These are phyloP conservation scores for Rhizopogon roseolus DNA, from an alignment of 768 basidiomycete genomes.

Conservation along the genomic window DNA sequence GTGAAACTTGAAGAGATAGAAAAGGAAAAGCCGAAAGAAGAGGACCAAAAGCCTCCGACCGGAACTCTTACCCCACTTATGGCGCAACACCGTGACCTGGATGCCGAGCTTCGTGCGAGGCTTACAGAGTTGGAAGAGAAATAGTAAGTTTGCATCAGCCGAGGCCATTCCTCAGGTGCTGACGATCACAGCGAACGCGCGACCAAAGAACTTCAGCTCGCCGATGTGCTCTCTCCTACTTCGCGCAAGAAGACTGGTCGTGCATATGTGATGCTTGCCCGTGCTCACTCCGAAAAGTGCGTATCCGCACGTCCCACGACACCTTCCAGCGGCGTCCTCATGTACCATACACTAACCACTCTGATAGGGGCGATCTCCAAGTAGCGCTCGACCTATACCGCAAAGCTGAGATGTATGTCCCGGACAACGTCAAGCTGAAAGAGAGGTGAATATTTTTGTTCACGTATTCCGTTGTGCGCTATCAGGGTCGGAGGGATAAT, in stretches of 20 bases:
- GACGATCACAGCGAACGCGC: constrained; percentile 48
- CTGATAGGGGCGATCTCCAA: constrained; percentile 69
- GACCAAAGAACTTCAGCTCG: constrained; percentile 55
- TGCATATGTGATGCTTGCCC: constrained; percentile 79
- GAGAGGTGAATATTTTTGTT: constrained; percentile 80
- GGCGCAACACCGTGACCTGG: constrained; percentile 62
- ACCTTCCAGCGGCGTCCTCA: neutral
- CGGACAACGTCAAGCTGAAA: constrained; percentile 81
- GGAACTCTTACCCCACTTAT: constrained; percentile 57
- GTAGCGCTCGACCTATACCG: constrained; percentile 78
- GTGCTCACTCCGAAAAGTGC: constrained; percentile 78
- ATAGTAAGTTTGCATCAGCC: constrained; percentile 45
- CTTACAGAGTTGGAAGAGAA: constrained; percentile 68
- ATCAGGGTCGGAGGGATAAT: constrained; percentile 32
- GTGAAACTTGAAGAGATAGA: constrained; percentile 12
- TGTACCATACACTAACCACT: neutral
- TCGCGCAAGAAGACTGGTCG: constrained; percentile 80
- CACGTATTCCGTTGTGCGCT: constrained; percentile 59
- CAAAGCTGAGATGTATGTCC: constrained; percentile 77
- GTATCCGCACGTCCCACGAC: constrained; percentile 16
- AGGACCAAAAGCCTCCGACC: constrained; percentile 17
- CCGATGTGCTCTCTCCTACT: constrained; percentile 61
- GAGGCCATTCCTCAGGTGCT: constrained; percentile 9
- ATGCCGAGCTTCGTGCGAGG: constrained; percentile 59
- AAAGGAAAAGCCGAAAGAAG: constrained; percentile 6